Percentiles rank a stretch among this genome's conserved stretches.
phyloP scores from a whole-genome alignment of 148 eudicot species.

The Cornus controversa region DNA sequence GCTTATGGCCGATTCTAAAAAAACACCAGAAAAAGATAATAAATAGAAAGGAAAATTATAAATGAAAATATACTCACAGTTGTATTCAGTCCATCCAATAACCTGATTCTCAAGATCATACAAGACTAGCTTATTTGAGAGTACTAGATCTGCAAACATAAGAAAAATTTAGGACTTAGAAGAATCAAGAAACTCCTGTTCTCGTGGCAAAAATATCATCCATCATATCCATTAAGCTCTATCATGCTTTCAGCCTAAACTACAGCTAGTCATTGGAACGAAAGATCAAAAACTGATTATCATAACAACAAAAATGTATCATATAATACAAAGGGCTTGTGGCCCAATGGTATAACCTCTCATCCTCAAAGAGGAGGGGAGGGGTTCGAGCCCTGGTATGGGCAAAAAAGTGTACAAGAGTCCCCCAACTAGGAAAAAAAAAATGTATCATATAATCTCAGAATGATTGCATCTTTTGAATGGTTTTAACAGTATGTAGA shows the following conservation, averaged over 20 bases:
- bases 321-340: too few relatives aligned
- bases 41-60: not conserved
- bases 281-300: not conserved
- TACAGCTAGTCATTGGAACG: not conserved
- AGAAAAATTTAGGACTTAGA: not conserved
- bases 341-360: too few relatives aligned
- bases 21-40: not conserved
- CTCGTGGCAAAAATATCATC: not conserved
- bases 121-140: constrained; percentile 74
- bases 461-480: not conserved
- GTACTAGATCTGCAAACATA: constrained; percentile 73
- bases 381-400: too few relatives aligned
- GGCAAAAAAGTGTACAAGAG: too few relatives aligned
- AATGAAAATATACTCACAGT: constrained; percentile 57
- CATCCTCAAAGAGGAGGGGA: too few relatives aligned
- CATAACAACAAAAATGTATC: not conserved
- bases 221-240: not conserved
- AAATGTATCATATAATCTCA: not conserved
- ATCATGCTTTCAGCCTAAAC: not conserved
- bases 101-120: constrained; percentile 78
- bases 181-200: not conserved
- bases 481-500: not conserved
- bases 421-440: too few relatives aligned
- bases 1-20: not conserved
- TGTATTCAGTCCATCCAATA: constrained; percentile 95